Evolutionary conservation across 768 basidiomycete genomes (phyloP).

Genomic region (Amanita molliuscula): DNA sequence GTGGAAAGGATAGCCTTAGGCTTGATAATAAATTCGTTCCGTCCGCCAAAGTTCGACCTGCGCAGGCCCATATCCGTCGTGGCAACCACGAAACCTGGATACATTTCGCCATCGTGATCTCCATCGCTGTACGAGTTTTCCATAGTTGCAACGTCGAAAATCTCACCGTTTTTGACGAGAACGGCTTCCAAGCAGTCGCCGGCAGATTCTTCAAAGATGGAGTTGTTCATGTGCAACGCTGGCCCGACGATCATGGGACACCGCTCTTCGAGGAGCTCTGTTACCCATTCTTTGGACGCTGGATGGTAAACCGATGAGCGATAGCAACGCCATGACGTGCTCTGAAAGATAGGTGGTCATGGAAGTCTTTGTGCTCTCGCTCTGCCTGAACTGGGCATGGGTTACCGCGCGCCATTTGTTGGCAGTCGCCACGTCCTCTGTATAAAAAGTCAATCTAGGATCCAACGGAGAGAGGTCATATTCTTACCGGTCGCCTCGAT

Average conservation of each 20-base stretch:
- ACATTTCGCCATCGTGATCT: neutral
- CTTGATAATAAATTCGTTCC: neutral
- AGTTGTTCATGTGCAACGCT: conserved; percentile 5
- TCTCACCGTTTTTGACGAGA: neutral
- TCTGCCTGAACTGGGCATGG: conserved; percentile 11
- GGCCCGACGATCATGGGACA: conserved; percentile 3
- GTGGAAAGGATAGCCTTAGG: conserved; percentile 5
- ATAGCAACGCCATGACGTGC: conserved; percentile 1
- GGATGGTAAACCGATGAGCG: neutral
- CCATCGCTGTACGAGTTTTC: conserved; percentile 2
- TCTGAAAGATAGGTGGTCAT: conserved; percentile 1
- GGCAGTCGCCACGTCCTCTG: conserved; percentile 12
- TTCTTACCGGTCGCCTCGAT: conserved; percentile 26
- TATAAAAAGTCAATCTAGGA: neutral
- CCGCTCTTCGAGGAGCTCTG: conserved; percentile 4
- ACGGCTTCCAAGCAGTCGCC: neutral
- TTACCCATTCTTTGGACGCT: neutral
- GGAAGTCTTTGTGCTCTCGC: neutral
- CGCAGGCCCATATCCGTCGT: conserved; percentile 4
- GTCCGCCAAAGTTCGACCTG: neutral
- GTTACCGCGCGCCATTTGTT: conserved; percentile 19
- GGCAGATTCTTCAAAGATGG: neutral
- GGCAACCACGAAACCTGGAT: neutral
- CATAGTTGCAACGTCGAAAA: conserved; percentile 1
- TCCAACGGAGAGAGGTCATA: neutral